phyloP scores from a whole-genome alignment of 345 rosid genomes.

The Turnera subulata region DNA sequence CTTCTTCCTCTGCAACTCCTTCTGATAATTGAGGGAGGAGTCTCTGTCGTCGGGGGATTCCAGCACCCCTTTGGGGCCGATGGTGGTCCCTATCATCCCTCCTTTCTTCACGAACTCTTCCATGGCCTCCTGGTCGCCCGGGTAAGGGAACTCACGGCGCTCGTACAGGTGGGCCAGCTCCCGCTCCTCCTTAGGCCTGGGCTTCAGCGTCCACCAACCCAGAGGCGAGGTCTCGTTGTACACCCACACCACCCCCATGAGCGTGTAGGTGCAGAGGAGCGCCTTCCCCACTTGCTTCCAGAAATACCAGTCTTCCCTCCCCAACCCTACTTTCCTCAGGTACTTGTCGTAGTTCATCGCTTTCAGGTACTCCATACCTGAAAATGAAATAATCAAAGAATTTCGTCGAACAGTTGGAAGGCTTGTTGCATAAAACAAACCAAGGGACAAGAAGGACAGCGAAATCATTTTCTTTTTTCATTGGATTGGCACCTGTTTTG shows the following conservation, averaged over 20 bases:
- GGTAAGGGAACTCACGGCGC: slow-evolving; percentile 76
- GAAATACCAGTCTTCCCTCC: slow-evolving; percentile 59
- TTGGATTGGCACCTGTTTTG: slow-evolving; percentile 38
- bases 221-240: slow-evolving; percentile 81
- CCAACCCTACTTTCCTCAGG: slow-evolving; percentile 64
- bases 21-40: slow-evolving; percentile 45
- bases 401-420: slow-evolving; percentile 28
- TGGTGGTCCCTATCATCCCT: slow-evolving; percentile 70
- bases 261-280: slow-evolving; percentile 62
- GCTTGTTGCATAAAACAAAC: neutral
- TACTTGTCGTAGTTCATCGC: slow-evolving; percentile 49
- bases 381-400: neutral
- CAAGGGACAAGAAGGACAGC: neutral
- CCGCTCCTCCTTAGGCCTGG: slow-evolving; percentile 73
- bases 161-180: slow-evolving; percentile 77
- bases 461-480: neutral
- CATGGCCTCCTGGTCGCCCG: slow-evolving; percentile 95
- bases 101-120: slow-evolving; percentile 82
- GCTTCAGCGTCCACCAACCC: slow-evolving; percentile 93
- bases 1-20: slow-evolving; percentile 64
- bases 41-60: slow-evolving; percentile 56
- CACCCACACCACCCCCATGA: slow-evolving; percentile 64
- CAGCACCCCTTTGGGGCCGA: slow-evolving; percentile 65
- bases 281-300: slow-evolving; percentile 88
- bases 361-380: slow-evolving; percentile 55